phyloP scores from a whole-genome alignment of 306 rosid species.

The Rosa multiflora region DNA sequence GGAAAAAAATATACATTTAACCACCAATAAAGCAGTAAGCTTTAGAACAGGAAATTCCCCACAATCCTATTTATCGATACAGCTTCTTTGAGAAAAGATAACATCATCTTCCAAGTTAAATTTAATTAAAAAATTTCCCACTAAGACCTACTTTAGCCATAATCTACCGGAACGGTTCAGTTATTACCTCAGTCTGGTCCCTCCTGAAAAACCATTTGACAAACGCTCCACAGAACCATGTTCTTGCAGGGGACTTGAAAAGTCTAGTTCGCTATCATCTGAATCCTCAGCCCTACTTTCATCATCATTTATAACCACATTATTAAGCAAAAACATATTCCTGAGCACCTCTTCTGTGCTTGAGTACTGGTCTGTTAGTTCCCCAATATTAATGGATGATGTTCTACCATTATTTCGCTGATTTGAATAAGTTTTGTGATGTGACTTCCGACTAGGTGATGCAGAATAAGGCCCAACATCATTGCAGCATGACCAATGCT shows the following conservation, averaged over 20 bases:
- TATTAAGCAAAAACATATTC: constrained; percentile 45
- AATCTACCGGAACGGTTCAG: not conserved
- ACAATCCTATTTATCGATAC: not conserved
- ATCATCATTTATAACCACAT: constrained; percentile 42
- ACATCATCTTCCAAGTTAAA: not conserved
- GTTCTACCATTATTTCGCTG: constrained; percentile 36
- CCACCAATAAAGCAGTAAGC: not conserved
- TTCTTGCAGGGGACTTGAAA: constrained; percentile 38
- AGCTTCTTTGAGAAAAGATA: not conserved
- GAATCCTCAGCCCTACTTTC: constrained; percentile 64
- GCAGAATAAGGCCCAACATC: constrained; percentile 46
- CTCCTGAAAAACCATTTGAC: constrained; percentile 41
- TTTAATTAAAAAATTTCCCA: not conserved
- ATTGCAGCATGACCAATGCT: constrained; percentile 59
- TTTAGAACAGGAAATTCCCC: not conserved
- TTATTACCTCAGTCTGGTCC: constrained; percentile 58
- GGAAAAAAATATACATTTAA: constrained; percentile 8
- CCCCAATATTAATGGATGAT: constrained; percentile 29
- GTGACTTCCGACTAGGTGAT: constrained; percentile 45
- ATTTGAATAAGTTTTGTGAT: constrained; percentile 35
- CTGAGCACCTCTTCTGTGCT: constrained; percentile 42
- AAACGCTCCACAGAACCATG: constrained; percentile 30
- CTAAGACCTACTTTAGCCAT: not conserved
- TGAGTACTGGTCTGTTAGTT: constrained; percentile 37
- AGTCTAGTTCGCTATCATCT: constrained; percentile 58